Evolutionary conservation across 306 rosid genomes (phyloP).

Genomic region (Erythrophleum fordii): DNA sequence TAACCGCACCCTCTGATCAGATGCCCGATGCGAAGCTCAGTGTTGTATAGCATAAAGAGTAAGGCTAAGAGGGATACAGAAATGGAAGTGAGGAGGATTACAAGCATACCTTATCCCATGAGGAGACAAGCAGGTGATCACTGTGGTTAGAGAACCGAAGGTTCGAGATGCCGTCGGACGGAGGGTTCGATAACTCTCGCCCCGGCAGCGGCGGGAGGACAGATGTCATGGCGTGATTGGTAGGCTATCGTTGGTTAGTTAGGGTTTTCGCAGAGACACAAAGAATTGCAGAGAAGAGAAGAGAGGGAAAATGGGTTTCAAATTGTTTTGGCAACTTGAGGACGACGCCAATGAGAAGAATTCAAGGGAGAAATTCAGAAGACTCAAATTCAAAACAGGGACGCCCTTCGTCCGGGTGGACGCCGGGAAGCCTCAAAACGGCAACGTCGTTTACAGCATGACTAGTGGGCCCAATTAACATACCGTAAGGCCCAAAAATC

Average conservation of each 20-base stretch:
- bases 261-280: slow-evolving; percentile 8
- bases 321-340: not conserved
- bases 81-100: not conserved
- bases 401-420: not conserved
- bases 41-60: not conserved
- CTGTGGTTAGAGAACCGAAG: slow-evolving; percentile 73
- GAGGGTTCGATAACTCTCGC: slow-evolving; percentile 64
- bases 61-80: not conserved
- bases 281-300: slow-evolving; percentile 17
- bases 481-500: not conserved
- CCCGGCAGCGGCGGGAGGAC: slow-evolving; percentile 55
- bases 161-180: slow-evolving; percentile 71
- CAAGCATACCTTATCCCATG: slow-evolving; percentile 68
- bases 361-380: not conserved
- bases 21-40: not conserved
- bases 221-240: slow-evolving; percentile 50
- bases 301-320: slow-evolving; percentile 54
- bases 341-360: not conserved
- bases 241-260: not conserved
- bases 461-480: not conserved
- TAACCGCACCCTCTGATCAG: slow-evolving; percentile 66
- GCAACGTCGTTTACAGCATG: not conserved
- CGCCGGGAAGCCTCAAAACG: not conserved
- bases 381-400: slow-evolving; percentile 15
- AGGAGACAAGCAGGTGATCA: slow-evolving; percentile 71